Evolutionary conservation across 176 grass and related monocot genomes (phyloP).

Genomic region (Zea mays): DNA sequence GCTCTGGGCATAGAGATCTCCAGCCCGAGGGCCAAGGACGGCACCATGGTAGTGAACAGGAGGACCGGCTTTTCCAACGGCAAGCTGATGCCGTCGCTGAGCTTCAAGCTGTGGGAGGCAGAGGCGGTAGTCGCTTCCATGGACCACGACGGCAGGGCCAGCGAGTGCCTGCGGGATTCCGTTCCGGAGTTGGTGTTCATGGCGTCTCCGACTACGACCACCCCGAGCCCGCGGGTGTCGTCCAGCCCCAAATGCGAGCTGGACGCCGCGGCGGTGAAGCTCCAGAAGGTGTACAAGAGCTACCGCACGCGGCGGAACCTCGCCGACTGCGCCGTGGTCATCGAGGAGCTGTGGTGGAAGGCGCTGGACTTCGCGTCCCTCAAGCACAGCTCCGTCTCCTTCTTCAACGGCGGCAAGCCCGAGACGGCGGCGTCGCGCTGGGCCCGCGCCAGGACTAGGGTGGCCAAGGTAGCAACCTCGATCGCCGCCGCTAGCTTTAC

Average conservation of each 20-base stretch:
- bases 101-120: slow-evolving; percentile 61
- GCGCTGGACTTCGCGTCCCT: slow-evolving; percentile 86
- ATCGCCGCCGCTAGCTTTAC: neutral
- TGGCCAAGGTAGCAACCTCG: slow-evolving; percentile 59
- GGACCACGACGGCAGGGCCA: neutral
- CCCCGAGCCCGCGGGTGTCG: slow-evolving; percentile 24
- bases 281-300: slow-evolving; percentile 95
- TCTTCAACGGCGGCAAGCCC: slow-evolving; percentile 77
- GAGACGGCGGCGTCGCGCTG: slow-evolving; percentile 85
- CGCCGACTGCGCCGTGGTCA: slow-evolving; percentile 79
- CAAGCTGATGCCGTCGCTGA: slow-evolving; percentile 41
- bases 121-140: neutral
- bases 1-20: slow-evolving; percentile 42
- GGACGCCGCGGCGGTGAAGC: slow-evolving; percentile 68
- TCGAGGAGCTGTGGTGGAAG: slow-evolving; percentile 99
- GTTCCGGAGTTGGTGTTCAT: slow-evolving; percentile 1
- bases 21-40: slow-evolving; percentile 9
- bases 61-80: neutral
- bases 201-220: neutral
- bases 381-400: slow-evolving; percentile 85
- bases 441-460: slow-evolving; percentile 79
- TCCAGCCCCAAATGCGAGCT: slow-evolving; percentile 59
- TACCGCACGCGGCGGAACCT: slow-evolving; percentile 80
- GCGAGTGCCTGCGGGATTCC: neutral
- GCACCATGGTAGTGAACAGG: slow-evolving; percentile 37